These are phyloP conservation scores for Aureobasidium sp. DNA, from an alignment of 2,329 filamentous ascomycete species.

Conservation along the genomic window DNA sequence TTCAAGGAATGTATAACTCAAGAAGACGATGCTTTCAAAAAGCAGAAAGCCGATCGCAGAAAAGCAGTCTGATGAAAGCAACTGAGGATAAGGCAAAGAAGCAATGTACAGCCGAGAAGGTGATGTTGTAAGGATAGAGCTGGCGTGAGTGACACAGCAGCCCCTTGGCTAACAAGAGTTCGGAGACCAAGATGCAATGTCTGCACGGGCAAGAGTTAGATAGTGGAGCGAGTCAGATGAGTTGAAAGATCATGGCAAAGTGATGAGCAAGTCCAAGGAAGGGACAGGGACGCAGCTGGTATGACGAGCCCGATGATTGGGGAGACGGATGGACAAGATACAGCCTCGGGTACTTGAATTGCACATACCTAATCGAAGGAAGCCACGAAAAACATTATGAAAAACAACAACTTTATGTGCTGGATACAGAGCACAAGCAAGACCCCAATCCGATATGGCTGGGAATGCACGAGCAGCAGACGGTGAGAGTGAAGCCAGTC, in stretches of 20 bases:
- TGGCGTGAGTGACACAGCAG: not conserved
- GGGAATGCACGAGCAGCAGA: not conserved
- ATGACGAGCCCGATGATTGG: not conserved
- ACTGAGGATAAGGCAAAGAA: not conserved
- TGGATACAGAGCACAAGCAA: not conserved
- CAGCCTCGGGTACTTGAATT: not conserved
- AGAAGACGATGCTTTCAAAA: not conserved
- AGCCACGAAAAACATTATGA: not conserved
- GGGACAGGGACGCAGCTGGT: not conserved
- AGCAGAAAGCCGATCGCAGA: not conserved
- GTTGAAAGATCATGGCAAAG: not conserved
- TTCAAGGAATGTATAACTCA: not conserved
- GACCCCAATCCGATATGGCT: not conserved
- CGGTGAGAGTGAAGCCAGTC: not conserved
- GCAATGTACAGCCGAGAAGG: not conserved
- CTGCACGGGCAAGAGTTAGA: not conserved
- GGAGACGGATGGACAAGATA: not conserved
- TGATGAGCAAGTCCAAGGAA: not conserved
- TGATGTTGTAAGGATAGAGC: not conserved
- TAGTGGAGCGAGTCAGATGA: not conserved
- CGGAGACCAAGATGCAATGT: not conserved
- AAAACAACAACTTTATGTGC: not conserved
- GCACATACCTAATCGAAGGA: slow-evolving; percentile 3
- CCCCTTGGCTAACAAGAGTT: not conserved
- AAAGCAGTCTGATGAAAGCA: not conserved